Base-by-base conservation (phyloP, 345 rosid species). In the Gossypium anomalum region DNA sequence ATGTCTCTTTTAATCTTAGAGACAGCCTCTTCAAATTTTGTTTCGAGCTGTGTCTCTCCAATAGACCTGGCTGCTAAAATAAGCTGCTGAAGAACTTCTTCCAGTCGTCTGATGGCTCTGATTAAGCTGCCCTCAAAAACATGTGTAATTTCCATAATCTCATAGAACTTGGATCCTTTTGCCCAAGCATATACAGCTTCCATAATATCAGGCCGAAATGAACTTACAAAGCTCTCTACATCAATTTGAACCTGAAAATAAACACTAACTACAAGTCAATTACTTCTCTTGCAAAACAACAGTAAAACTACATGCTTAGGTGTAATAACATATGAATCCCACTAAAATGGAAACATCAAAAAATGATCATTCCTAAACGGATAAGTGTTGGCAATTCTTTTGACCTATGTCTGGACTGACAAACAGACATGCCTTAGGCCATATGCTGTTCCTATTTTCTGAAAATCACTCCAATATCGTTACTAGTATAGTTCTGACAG, bases 101-200 rank as follows among this genome's bases (percentile, higher is more conserved):
- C 99, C 81, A 90, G 75, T 77, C 99, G 92, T 89, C 98, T 88
- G 38, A 93, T 93, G 20, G 99, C 98, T 82, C 98, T 88, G 81
- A 96, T 92, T 88, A 96, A 84, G 85, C 98, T 93, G 72, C 99
- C 99, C 79, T 96, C 99, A n/a, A 93, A 96, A 19, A 93, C 97
- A 47, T 77, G 93, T 13, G 98, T 92, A 12, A 90, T 89, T 82
- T 96, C 95, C 98, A 93, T 93, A 65, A 96, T 89, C 82, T 93
- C 97, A 10, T 89, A 93, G 78, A 96, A 93, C 79, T 92, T 96
- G 2, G 98, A 96, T 60, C 99, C 98, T 78, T 83, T 92, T 12
- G 99, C 98, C 99, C 99, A 92, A n/a, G 98, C 91, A 67, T 93
- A 90, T 64, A 88, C 93, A n/a, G 93, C 97, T 81, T 96, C 98